Base-by-base conservation (phyloP, 106 monocot genomes). In the Dioscorea zingiberensis region DNA sequence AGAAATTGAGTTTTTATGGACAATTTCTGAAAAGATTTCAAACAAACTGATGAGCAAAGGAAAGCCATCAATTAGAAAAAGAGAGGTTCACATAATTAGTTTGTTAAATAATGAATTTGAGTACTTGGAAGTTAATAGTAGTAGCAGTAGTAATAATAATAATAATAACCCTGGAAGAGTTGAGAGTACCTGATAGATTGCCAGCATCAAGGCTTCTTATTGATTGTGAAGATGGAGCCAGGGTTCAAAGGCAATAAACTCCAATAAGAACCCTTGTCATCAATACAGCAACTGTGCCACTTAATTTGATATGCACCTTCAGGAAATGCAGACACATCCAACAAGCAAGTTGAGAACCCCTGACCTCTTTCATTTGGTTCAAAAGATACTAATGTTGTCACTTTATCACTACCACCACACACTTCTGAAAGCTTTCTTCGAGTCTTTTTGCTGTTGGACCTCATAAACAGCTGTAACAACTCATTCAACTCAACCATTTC, bases 271-370 rank as follows among this genome's bases (percentile, higher is more conserved):
- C 81, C 88, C 59, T 63, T 70, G 0, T 69, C 24, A 28, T 84
- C 83, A 55, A 86, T 55, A 67, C 69, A 89, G 73, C 92, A 88
- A 57, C 70, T 64, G 45, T 88, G 91, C 92, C 91, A 92, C 47
- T 82, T 86, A 21, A 98, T 82, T 53, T 62, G 73, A 72, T 89
- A 98, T 48, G 64, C 66, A n/a, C 97, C 97, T 60, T 79, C 79
- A 19, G 74, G 77, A 21, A 92, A 86, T 23, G 54, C 48, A 51
- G 97, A 88, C 62, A 86, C 88, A 84, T 98, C 73, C 29, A 89
- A 70, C 70, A 81, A 64, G 75, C 83, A 88, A 29, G 72, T 63
- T 17, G 88, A 78, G 63, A 88, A 88, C 19, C 88, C 88, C 21
- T 75, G 73, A 2, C 88, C 84, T 49, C 30, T 74, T 9, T 63